Percentiles rank a stretch among this genome's conserved stretches.
phyloP scores from a whole-genome alignment of 257 asterid genomes.

The Przewalskia tangutica region DNA sequence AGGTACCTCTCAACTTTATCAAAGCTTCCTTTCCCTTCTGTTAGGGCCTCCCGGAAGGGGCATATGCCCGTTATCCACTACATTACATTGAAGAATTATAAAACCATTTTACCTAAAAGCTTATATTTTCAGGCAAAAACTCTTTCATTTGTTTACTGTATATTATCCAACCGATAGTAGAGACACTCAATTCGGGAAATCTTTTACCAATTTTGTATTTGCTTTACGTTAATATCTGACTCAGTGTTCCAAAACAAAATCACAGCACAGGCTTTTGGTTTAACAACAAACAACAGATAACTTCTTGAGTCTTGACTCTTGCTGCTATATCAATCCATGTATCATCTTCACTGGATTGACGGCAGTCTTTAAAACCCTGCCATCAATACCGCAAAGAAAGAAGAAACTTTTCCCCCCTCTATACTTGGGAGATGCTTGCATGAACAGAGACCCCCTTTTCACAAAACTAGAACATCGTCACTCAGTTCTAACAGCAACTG shows the following conservation, averaged over 20 bases:
- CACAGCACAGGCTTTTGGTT: not conserved
- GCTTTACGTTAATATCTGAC: not conserved
- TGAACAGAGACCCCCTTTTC: not conserved
- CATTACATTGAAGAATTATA: not conserved
- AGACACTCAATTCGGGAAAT: not conserved
- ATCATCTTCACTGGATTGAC: not conserved
- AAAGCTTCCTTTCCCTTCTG: no score
- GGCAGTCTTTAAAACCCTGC: conserved; percentile 1
- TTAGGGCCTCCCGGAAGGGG: not conserved
- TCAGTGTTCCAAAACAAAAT: not conserved
- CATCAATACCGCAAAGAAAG: conserved; percentile 1
- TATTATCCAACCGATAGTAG: not conserved
- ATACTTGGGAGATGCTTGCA: conserved; percentile 7
- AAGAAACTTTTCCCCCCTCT: conserved; percentile 4
- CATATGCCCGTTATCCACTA: not conserved
- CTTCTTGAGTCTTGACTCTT: not conserved
- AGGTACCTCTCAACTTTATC: no score
- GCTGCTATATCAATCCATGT: not conserved
- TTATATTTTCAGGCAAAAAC: not conserved
- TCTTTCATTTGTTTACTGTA: not conserved
- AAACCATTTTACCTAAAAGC: not conserved
- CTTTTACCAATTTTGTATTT: not conserved
- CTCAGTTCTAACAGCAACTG: conserved; percentile 33
- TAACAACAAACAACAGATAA: not conserved
- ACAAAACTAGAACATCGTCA: conserved; percentile 8